These are phyloP conservation scores for Tulasnella sp. DNA, from an alignment of 768 basidiomycete genomes.

Conservation along the genomic window DNA sequence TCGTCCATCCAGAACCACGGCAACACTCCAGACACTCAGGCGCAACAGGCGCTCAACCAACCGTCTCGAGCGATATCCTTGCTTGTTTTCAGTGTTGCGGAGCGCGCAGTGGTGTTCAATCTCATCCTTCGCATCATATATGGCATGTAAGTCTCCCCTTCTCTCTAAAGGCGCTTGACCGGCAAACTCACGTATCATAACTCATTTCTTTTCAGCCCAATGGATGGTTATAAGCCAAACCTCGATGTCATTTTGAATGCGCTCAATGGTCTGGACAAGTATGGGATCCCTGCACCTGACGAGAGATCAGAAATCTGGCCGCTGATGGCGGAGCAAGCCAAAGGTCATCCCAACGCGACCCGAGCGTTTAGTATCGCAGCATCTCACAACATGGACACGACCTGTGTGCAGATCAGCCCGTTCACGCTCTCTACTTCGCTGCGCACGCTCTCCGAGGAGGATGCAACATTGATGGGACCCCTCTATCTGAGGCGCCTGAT, in stretches of 20 bases:
- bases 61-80: not conserved
- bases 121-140: conserved; percentile 10
- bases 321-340: conserved; percentile 52
- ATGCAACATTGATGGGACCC: conserved; percentile 58
- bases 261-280: conserved; percentile 44
- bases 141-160: conserved; percentile 22
- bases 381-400: conserved; percentile 50
- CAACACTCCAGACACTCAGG: too few relatives aligned
- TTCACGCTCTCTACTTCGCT: conserved; percentile 65
- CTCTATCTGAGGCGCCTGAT: conserved; percentile 70
- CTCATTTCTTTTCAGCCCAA: conserved; percentile 2
- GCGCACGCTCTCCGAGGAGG: conserved; percentile 54
- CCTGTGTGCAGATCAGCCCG: conserved; percentile 66
- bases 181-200: conserved; percentile 1
- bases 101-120: conserved; percentile 4
- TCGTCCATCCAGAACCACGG: too few relatives aligned
- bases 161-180: conserved; percentile 42
- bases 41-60: not conserved
- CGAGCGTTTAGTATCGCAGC: conserved; percentile 65
- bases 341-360: conserved; percentile 42
- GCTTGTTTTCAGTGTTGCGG: not conserved
- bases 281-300: conserved; percentile 35
- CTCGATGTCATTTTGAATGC: conserved; percentile 46
- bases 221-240: conserved; percentile 21
- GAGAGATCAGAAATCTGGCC: not conserved